phyloP scores from a whole-genome alignment of 2,329 filamentous ascomycete species.

The Thelonectria blattea region DNA sequence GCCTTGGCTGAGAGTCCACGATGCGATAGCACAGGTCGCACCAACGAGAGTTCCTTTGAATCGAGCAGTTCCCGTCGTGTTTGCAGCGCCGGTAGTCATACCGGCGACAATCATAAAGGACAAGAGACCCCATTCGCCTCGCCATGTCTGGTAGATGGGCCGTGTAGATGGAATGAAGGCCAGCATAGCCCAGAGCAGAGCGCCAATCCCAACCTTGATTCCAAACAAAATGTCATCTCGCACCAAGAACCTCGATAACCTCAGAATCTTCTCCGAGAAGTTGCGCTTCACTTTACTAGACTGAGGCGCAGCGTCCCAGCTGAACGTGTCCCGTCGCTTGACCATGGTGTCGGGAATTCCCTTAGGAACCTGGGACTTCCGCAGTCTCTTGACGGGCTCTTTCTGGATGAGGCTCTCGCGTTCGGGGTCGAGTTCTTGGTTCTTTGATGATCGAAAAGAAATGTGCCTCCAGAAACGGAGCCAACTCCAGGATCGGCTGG shows the following conservation, averaged over 20 bases:
- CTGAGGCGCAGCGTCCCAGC: conserved; percentile 61
- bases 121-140: conserved; percentile 94
- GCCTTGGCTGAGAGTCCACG: conserved; percentile 78
- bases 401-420: conserved; percentile 48
- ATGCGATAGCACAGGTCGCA: conserved; percentile 73
- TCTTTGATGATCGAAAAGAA: conserved; percentile 14
- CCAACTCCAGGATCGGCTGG: conserved; percentile 79
- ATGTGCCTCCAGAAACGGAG: conserved; percentile 72
- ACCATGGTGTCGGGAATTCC: conserved; percentile 63
- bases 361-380: conserved; percentile 60
- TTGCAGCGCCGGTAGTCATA: conserved; percentile 96
- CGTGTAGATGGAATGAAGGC: conserved; percentile 82
- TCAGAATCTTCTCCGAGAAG: conserved; percentile 54
- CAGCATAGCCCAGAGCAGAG: conserved; percentile 85
- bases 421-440: conserved; percentile 48
- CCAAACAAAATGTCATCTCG: conserved; percentile 74
- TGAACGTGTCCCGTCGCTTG: conserved; percentile 58
- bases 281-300: conserved; percentile 51
- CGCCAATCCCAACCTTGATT: conserved; percentile 91
- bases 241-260: conserved; percentile 54
- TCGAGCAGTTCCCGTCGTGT: conserved; percentile 86
- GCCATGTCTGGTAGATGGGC: conserved; percentile 83
- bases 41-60: conserved; percentile 88
- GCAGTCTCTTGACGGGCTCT: conserved; percentile 52
- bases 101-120: conserved; percentile 98